Evolutionary conservation across 768 basidiomycete species (phyloP).

Genomic region (Boletus tomentosulus): DNA sequence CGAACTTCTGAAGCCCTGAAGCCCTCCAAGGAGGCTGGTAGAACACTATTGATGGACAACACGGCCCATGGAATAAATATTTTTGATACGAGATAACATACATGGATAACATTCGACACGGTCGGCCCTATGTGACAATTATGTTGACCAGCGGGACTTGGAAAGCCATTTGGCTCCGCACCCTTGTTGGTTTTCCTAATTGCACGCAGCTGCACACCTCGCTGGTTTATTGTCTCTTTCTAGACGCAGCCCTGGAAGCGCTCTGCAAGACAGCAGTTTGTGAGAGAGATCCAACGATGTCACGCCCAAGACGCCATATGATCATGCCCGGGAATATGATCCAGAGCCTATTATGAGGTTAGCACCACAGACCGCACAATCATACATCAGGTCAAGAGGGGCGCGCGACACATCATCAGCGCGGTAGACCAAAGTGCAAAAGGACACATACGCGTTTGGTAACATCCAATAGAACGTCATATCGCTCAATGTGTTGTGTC

Average conservation of each 20-base stretch:
- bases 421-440: background rate
- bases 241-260: slow-evolving; percentile 25
- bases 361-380: background rate
- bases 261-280: slow-evolving; percentile 19
- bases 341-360: slow-evolving; percentile 55
- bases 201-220: too few relatives aligned
- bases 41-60: too few relatives aligned
- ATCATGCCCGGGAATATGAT: slow-evolving; percentile 66
- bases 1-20: too few relatives aligned
- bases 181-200: too few relatives aligned
- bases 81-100: background rate
- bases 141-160: too few relatives aligned
- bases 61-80: too few relatives aligned
- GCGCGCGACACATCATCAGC: slow-evolving; percentile 2
- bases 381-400: too few relatives aligned
- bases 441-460: slow-evolving; percentile 66
- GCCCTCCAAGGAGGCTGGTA: too few relatives aligned
- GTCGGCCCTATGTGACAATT: background rate
- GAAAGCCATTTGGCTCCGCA: too few relatives aligned
- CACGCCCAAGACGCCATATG: slow-evolving; percentile 54
- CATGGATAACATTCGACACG: background rate
- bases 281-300: slow-evolving; percentile 47
- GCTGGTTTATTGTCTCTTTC: slow-evolving; percentile 26
- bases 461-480: slow-evolving; percentile 59
- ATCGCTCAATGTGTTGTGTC: slow-evolving; percentile 59